phyloP scores from a whole-genome alignment of 495 filamentous ascomycete species.

The Choiromyces venosus region DNA sequence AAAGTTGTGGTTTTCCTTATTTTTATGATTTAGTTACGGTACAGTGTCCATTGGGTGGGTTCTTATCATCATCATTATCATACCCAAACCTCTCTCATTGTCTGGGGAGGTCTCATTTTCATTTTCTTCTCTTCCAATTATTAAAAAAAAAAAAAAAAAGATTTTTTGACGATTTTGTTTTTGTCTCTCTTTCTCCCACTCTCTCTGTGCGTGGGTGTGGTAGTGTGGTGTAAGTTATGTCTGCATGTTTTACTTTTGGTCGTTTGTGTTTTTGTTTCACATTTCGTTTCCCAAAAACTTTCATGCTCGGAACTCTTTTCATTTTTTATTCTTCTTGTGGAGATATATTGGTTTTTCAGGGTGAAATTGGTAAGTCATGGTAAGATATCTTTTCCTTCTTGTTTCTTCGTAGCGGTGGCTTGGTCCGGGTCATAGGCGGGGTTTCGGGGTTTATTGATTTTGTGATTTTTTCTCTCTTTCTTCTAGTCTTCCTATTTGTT shows the following conservation, averaged over 20 bases:
- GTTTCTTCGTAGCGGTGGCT: slow-evolving; percentile 12
- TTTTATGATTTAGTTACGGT: no score
- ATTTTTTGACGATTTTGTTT: background rate
- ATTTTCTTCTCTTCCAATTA: background rate
- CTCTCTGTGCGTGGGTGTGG: no score
- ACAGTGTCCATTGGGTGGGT: background rate
- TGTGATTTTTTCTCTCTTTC: slow-evolving; percentile 7
- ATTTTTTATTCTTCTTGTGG: background rate
- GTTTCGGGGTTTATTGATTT: slow-evolving; percentile 32
- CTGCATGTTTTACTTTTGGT: background rate
- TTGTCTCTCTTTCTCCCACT: background rate
- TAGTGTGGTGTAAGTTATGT: no score
- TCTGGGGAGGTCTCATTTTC: background rate
- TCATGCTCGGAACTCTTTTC: background rate
- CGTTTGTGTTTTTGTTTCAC: background rate
- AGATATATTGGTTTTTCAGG: background rate
- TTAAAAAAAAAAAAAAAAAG: background rate
- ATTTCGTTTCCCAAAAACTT: background rate
- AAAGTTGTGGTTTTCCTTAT: no score
- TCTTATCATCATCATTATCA: background rate
- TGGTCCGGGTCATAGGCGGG: slow-evolving; percentile 32
- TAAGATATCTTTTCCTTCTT: no score
- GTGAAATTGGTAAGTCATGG: slow-evolving; percentile 7
- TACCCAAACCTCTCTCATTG: background rate
- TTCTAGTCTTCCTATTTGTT: slow-evolving; percentile 11